Base-by-base conservation (phyloP, 129 eudicot species). In the Rutidosis leptorrhynchoides region DNA sequence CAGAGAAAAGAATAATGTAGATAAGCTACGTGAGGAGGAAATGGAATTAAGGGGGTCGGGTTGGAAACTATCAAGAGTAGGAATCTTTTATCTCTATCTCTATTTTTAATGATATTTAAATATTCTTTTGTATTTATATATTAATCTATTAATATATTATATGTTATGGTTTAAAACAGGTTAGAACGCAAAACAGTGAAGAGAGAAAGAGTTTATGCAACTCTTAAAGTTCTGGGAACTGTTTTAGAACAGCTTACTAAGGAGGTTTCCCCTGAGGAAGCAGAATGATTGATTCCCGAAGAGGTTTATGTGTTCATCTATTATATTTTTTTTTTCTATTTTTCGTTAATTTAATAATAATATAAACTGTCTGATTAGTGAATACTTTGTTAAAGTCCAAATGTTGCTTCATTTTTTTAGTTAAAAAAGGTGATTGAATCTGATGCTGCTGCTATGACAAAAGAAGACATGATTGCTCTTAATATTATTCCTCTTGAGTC, bases 401-500 rank as follows among this genome's bases (percentile, higher is more conserved):
- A 3, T 46, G 43, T 73, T 73, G 22, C 43, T 64, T 60, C n/a
- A 29, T 1, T 29, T n/a, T 78, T 69, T 58, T 83, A 92, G 96
- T 57, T 88, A 68, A 94, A 89, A 68, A 83, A 83, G 25, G 83
- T 89, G 59, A 86, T 94, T 65, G 88, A 86, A 83, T 84, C 95
- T 25, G 99, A 94, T n/a, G n/a, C n/a, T 70, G 96, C 96, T 21
- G 97, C 95, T 43, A 89, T 94, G 99, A 84, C 92, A n/a, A n/a
- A n/a, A 15, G 97, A 89, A 66, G 99, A 94, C 73, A 71, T 85
- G 59, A 84, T 89, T 78, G 87, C 99, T 55, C 89, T 84, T 78
- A 94, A 94, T 72, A 94, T 94, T 55, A 89, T 94, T 72, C 99
- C 99, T 37, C 84, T 94, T 71, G 99, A 94, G 97, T n/a, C n/a